Base-by-base conservation (phyloP, 2,329 filamentous ascomycete species). In the Waltergamsia citrina region DNA sequence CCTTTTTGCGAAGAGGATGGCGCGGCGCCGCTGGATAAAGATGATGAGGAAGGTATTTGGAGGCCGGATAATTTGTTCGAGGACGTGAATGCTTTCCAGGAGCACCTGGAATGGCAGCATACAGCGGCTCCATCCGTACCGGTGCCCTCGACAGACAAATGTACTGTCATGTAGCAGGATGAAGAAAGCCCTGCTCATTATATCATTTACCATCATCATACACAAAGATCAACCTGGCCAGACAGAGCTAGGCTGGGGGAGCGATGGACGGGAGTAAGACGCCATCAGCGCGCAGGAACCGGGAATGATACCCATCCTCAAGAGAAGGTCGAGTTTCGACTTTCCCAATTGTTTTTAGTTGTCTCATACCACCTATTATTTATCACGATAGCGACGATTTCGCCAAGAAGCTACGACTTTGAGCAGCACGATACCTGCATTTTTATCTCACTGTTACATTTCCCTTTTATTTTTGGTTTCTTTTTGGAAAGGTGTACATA, bases 21-120 rank as follows among this genome's bases (percentile, higher is more conserved):
- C 19, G 59, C 62, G 23, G 47, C 49, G 29, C 56, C 60, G 8
- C 54, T 55, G 35, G 59, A 62, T 27, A 48, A 57, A 27, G 66
- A 70, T 38, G 67, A 66, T 41, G 68, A 72, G 27, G 69, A 69
- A 41, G 69, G 71, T 29, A 47, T 61, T 23, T 56, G 66, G 33
- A 59, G 55, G 19, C 67, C 67, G 12, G 61, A 62, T 41, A 61
- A 70, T 35, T 67, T 69, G 35, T 72, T 74, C 44, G 61, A 63
- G 28, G 60, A 63, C 41, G 48, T 78, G 29, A 53, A 49, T 12
- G 56, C 57, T 12, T 65, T 76, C 24, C 65, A 66, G 48, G 64
- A 66, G 38, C 73, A 78, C 42, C 56, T 78, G 19, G 67, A 68
- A 43, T 77, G 73, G 73, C 58, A 64, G 40, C 73, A 77, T 41